Evolutionary conservation across 805 yeast genomes (phyloP), one percentile per base, ranked within the genome.

Genomic region (Zygosaccharomyces siamensis): DNA sequence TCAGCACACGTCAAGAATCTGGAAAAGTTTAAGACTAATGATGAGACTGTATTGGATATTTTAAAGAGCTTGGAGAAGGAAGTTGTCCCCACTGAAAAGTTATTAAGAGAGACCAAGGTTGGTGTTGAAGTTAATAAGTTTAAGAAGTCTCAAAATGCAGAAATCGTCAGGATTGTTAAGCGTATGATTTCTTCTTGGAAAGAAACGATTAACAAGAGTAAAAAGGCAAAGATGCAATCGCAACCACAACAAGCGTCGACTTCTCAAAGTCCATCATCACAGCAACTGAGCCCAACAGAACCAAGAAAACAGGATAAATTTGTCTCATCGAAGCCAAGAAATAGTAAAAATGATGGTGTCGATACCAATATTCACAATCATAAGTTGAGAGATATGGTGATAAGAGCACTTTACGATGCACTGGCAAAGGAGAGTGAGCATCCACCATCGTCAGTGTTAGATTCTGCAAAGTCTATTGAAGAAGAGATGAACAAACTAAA

Each of bases 91-190:
- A 83, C 95, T 1, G 98, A 92, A 63, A 79, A 82, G 63, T 73
- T 92, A 31, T 74, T 92, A 45, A 78, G 97, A 60, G 80, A 92
- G 61, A 93, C 99, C 7, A 89, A 89, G 67, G 92, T 93, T n/a
- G 99, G 99, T 55, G 92, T 93, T 14, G 92, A 90, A 7, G 97
- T 93, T 37, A 93, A 93, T 71, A 89, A 88, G 68, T 80, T 86
- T 60, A 80, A 96, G 55, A 70, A 86, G 7, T 80, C 82, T 41
- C 62, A 69, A 27, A 87, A 86, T 66, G 53, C 77, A 20, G 95
- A 89, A 57, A 67, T 93, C 40, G 73, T 84, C 10, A 69, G 75
- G 2, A 69, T 86, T 36, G 98, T 92, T 32, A 87, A 86, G 66
- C 81, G 80, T 57, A 86, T 90, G 72, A 89, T 93, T 59, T 79